Evolutionary conservation across 441 rosid species (phyloP).

Genomic region (Euphorbia celastroides): DNA sequence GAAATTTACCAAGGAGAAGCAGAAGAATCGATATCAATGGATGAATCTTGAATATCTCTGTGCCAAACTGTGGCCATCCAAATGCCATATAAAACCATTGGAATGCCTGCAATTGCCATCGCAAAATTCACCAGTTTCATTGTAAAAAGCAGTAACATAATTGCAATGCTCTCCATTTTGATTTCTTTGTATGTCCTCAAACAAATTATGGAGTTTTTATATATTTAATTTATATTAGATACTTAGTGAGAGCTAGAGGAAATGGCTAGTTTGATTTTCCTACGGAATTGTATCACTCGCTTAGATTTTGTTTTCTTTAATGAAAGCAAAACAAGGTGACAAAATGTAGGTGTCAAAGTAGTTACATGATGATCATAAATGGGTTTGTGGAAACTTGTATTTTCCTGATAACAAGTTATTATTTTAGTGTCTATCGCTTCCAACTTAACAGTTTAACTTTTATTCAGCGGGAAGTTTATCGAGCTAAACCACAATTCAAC

Average conservation of each 20-base stretch:
- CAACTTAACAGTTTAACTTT: neutral
- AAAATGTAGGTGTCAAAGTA: neutral
- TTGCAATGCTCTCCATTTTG: conserved; percentile 41
- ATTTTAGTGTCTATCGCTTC: neutral
- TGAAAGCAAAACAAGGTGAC: neutral
- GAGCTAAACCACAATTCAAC: too few species aligned
- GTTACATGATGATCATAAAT: too few species aligned
- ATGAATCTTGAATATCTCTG: conserved; percentile 42
- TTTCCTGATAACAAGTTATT: neutral
- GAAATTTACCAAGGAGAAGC: conserved; percentile 44
- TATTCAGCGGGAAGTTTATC: too few species aligned
- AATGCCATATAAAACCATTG: conserved; percentile 51
- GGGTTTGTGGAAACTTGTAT: conserved; percentile 23
- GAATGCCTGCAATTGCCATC: conserved; percentile 67
- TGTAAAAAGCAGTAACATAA: conserved; percentile 48
- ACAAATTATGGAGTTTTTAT: neutral
- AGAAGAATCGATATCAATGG: conserved; percentile 28
- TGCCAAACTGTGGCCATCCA: conserved; percentile 68
- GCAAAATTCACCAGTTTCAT: conserved; percentile 67
- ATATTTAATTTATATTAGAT: too few species aligned
- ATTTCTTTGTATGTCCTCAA: neutral
- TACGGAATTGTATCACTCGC: neutral
- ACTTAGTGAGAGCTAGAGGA: neutral
- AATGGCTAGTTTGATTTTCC: neutral
- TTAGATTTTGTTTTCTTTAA: neutral